phyloP scores from a whole-genome alignment of 257 asterid genomes.

The Jacaranda mimosifolia region DNA sequence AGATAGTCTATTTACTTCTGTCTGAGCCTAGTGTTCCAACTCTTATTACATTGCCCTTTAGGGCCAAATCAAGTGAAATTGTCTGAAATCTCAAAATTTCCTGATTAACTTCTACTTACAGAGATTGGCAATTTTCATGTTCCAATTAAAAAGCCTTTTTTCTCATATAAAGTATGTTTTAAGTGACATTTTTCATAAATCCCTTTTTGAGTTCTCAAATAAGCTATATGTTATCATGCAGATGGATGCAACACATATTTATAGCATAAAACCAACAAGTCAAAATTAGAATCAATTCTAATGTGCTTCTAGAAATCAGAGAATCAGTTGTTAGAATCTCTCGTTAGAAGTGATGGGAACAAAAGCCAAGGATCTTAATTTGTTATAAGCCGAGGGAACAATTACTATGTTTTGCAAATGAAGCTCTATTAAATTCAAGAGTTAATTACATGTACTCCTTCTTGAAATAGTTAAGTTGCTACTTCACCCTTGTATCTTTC shows the following conservation, averaged over 20 bases:
- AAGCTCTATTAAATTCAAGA: background rate
- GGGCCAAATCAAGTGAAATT: background rate
- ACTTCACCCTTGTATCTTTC: too few relatives aligned
- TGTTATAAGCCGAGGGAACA: background rate
- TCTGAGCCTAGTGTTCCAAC: background rate
- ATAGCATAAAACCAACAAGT: too few relatives aligned
- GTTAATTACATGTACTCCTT: too few relatives aligned
- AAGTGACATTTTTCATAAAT: background rate
- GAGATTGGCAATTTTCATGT: background rate
- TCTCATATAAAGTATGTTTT: background rate
- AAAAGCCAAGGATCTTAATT: background rate
- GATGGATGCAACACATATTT: too few relatives aligned
- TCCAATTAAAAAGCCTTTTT: background rate
- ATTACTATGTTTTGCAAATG: background rate
- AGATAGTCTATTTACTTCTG: background rate
- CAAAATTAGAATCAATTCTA: too few relatives aligned
- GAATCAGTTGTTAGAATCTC: background rate
- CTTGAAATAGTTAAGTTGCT: too few relatives aligned
- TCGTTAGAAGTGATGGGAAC: background rate
- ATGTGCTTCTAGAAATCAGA: background rate
- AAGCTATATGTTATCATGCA: background rate
- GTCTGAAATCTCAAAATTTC: conserved; percentile 12
- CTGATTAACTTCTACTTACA: conserved; percentile 5
- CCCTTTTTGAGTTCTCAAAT: background rate
- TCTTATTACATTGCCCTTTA: background rate